Base-by-base conservation (phyloP, 495 filamentous ascomycete genomes). In the Podospora pseudocomata region DNA sequence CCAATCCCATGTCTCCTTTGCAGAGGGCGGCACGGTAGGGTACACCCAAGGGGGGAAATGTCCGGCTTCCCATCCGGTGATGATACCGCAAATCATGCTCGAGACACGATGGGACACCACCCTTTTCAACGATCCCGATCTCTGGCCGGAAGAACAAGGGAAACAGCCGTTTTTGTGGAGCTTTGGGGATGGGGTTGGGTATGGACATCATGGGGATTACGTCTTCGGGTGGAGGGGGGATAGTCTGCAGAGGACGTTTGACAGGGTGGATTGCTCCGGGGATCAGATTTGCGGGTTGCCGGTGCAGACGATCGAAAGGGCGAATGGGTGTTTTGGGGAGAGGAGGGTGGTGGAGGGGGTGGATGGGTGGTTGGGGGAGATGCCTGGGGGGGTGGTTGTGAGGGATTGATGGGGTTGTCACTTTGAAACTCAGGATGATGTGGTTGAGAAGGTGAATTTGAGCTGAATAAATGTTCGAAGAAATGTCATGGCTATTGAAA, bases 21-120 rank as follows among this genome's bases (percentile, higher is more conserved):
- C 77, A 18, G 73, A 19, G 18, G 23, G 23, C 3, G 55, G 74
- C 18, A 68, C 26, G 63, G 75, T 75, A 23, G 75, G 73, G 11
- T 80, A 79, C 66, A 67, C 64, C 23, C 69, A 74, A 54, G 77
- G 75, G 11, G 72, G 74, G 3, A 49, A 75, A 4, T 83, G 81
- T 73, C 81, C 81, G 34, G 74, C 75, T 9, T 77, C 77, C 6
- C 80, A 82, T 69, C 80, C 80, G 11, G 72, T 77, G 4, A 72
- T 72, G 60, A 67, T 80, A 68, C 79, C 80, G 15, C 80, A 82
- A 66, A 63, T 82, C 5, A 78, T 77, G 18, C 81, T 78, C 70
- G 80, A 82, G 67, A 78, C 78, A 9, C 74, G 79, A 64, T 82
- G 80, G 80, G 76, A 81, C 65, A 79, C 80, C 0, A 76, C 77